These are phyloP conservation scores for Mytilinidion resinicola DNA, from an alignment of 495 filamentous ascomycete species.

Conservation along the genomic window DNA sequence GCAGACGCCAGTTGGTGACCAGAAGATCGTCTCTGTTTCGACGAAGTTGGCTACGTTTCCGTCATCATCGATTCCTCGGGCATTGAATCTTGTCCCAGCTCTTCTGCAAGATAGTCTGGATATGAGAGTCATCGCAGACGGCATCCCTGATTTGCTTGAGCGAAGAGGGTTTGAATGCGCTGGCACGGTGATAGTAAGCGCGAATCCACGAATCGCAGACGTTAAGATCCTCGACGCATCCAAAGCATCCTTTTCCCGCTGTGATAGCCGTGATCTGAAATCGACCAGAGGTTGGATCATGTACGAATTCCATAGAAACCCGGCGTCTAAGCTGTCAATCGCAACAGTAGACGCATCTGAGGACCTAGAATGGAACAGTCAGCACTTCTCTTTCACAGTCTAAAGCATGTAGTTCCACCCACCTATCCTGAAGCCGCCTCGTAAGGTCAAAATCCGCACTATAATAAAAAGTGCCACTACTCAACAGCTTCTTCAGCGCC, in stretches of 20 bases:
- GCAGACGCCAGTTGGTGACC: conserved; percentile 64
- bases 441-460: conserved; percentile 96
- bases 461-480: conserved; percentile 96
- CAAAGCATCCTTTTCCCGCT: conserved; percentile 62
- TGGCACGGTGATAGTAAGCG: conserved; percentile 76
- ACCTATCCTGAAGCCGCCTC: conserved; percentile 88
- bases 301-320: conserved; percentile 94
- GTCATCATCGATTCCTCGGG: conserved; percentile 93
- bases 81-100: conserved; percentile 93
- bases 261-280: conserved; percentile 74
- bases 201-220: conserved; percentile 90
- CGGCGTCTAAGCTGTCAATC: conserved; percentile 61
- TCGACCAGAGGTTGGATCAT: conserved; percentile 90
- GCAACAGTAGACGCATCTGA: conserved; percentile 34
- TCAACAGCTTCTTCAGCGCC: conserved; percentile 82
- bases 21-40: conserved; percentile 64
- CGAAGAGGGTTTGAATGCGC: conserved; percentile 50
- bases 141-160: conserved; percentile 54
- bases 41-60: conserved; percentile 93
- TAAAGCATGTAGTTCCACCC: conserved; percentile 24
- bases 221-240: conserved; percentile 85
- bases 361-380: conserved; percentile 16
- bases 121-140: conserved; percentile 78
- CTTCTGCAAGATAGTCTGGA: conserved; percentile 86
- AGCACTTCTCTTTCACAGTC: background rate